phyloP scores from a whole-genome alignment of 768 basidiomycete species.

The Boletus rubroflammeus region DNA sequence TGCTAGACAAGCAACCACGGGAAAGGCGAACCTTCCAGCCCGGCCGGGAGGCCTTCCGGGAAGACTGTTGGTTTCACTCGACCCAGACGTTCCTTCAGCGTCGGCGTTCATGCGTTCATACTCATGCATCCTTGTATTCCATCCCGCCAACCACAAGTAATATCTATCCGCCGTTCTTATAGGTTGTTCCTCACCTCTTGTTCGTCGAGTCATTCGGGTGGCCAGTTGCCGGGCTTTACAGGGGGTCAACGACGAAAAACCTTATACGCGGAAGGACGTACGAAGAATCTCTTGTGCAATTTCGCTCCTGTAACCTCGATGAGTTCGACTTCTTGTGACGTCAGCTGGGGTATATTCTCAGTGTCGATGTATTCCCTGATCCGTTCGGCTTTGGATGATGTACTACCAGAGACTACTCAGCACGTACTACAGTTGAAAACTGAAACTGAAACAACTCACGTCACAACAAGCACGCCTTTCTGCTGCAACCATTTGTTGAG shows the following conservation, averaged over 20 bases:
- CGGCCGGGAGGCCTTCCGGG: too few species aligned
- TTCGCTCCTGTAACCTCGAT: conserved; percentile 27
- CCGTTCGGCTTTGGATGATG: conserved; percentile 32
- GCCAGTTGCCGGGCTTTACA: conserved; percentile 18
- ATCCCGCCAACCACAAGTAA: background rate
- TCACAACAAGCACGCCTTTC: conserved; percentile 3
- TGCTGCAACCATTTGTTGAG: conserved; percentile 30
- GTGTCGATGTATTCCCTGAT: conserved; percentile 34
- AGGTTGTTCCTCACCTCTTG: background rate
- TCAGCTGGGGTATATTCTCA: conserved; percentile 27
- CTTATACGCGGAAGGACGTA: conserved; percentile 6
- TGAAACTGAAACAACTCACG: background rate
- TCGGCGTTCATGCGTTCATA: background rate
- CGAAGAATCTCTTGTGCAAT: conserved; percentile 25
- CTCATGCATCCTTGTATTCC: background rate
- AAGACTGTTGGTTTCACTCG: background rate
- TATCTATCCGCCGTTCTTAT: background rate
- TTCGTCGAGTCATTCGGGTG: conserved; percentile 5
- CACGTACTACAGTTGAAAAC: background rate
- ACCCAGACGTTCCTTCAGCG: conserved; percentile 31
- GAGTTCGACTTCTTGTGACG: conserved; percentile 20
- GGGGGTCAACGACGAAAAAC: background rate
- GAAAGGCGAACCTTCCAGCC: too few species aligned
- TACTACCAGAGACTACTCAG: conserved; percentile 20
- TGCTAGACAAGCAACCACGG: too few species aligned